Percentiles rank a stretch among this genome's conserved stretches.
Conservation (phyloP, 2,329 filamentous ascomycete genomes). For the Hymenoscyphus fructigenus region DNA sequence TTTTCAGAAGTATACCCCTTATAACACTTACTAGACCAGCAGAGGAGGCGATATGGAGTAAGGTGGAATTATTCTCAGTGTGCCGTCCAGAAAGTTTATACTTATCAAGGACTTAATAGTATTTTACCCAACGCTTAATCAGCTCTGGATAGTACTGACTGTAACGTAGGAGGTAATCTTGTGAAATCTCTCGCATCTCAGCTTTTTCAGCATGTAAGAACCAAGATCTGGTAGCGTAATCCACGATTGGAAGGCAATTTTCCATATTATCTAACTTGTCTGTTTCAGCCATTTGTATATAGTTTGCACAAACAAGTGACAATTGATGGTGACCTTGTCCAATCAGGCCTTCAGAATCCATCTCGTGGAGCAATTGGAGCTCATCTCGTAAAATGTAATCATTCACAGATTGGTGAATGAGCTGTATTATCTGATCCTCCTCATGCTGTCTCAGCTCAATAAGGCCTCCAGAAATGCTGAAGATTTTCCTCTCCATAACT, state of each 20-base stretch:
- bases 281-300: slow-evolving; percentile 12
- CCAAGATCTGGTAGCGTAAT: slow-evolving; percentile 16
- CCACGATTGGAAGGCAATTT: slow-evolving; percentile 9
- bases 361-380: background rate
- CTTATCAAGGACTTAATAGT: slow-evolving; percentile 11
- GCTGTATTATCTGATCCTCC: slow-evolving; percentile 36
- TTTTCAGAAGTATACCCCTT: slow-evolving; percentile 12
- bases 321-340: slow-evolving; percentile 17
- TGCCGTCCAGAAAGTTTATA: background rate
- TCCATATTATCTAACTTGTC: background rate
- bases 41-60: slow-evolving; percentile 18
- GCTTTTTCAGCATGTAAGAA: slow-evolving; percentile 17
- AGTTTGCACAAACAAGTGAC: slow-evolving; percentile 16
- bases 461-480: slow-evolving; percentile 21
- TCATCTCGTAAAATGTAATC: slow-evolving; percentile 40
- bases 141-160: slow-evolving; percentile 8
- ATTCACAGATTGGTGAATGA: slow-evolving; percentile 39
- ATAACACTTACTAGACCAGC: slow-evolving; percentile 14
- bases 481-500: slow-evolving; percentile 15
- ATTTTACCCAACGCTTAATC: slow-evolving; percentile 10
- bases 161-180: slow-evolving; percentile 14
- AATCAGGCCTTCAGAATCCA: background rate
- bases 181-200: slow-evolving; percentile 8
- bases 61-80: slow-evolving; percentile 11
- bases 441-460: slow-evolving; percentile 16